A percentile compares a stretch with the other conserved stretches of the same genome.
Conservation (phyloP, 2,329 filamentous ascomycete genomes). For the Colletotrichum salicis region DNA sequence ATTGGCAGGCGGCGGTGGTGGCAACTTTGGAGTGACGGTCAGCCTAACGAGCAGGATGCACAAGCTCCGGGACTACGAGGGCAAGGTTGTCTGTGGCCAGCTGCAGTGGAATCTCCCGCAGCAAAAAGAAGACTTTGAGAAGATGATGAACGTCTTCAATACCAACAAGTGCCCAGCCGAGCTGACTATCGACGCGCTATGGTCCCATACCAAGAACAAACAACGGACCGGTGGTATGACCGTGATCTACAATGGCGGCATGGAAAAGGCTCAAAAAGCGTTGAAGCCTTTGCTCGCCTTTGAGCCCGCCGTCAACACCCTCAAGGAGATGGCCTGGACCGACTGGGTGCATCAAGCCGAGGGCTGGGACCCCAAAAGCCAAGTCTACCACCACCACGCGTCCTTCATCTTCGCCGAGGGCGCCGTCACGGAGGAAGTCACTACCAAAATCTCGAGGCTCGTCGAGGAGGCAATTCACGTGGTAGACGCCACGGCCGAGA, state of each 20-base stretch:
- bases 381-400: neutral
- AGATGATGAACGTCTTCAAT: constrained; percentile 43
- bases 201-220: neutral
- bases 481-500: neutral
- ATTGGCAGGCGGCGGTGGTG: constrained; percentile 51
- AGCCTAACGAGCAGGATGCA: constrained; percentile 43
- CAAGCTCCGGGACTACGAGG: constrained; percentile 12
- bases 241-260: neutral
- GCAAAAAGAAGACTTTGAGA: constrained; percentile 4
- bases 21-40: constrained; percentile 52
- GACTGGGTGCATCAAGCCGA: neutral
- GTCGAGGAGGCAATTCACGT: neutral
- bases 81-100: constrained; percentile 40
- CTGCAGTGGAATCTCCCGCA: constrained; percentile 38
- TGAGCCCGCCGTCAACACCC: neutral
- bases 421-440: neutral
- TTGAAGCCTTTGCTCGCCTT: neutral
- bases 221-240: neutral
- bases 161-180: constrained; percentile 39
- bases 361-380: neutral
- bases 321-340: neutral
- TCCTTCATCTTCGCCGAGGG: neutral
- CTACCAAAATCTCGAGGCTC: neutral
- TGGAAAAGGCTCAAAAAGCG: neutral
- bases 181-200: constrained; percentile 41